Percentiles rank a stretch among this genome's conserved stretches.
Conservation (phyloP, 2,329 filamentous ascomycete genomes). For the Pleoardoris graminearum region DNA sequence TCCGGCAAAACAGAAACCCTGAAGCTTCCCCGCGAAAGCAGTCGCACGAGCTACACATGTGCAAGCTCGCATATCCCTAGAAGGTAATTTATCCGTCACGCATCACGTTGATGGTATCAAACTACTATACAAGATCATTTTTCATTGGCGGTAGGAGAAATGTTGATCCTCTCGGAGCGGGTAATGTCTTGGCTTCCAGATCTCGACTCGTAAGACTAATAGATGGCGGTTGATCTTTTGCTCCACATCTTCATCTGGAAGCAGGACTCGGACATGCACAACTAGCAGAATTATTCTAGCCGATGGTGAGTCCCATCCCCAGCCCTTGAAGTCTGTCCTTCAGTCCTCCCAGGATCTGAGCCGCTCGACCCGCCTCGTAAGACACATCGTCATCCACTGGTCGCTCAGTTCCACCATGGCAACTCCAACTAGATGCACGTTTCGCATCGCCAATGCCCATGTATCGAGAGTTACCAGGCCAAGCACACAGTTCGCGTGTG, state of each 20-base stretch:
- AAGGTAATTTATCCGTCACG: slow-evolving; percentile 7
- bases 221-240: slow-evolving; percentile 5
- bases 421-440: slow-evolving; percentile 27
- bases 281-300: slow-evolving; percentile 7
- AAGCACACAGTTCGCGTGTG: slow-evolving; percentile 25
- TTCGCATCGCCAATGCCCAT: slow-evolving; percentile 21
- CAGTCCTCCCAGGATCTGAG: slow-evolving; percentile 22
- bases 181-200: slow-evolving; percentile 4
- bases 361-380: slow-evolving; percentile 12
- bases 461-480: slow-evolving; percentile 22
- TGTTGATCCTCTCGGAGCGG: not conserved
- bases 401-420: slow-evolving; percentile 24
- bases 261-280: not conserved
- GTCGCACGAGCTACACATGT: slow-evolving; percentile 8
- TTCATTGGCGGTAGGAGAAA: not conserved
- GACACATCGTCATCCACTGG: slow-evolving; percentile 8
- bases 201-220: not conserved
- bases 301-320: slow-evolving; percentile 23
- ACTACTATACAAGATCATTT: not conserved
- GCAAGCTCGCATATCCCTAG: slow-evolving; percentile 8
- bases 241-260: slow-evolving; percentile 5
- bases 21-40: slow-evolving; percentile 14
- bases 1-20: slow-evolving; percentile 2
- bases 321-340: slow-evolving; percentile 24
- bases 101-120: not conserved